Evolutionary conservation across 225 moss, liverwort and hornwort species (phyloP), one percentile per base, ranked within the genome.

Genomic region (Anthoceros angustus): DNA sequence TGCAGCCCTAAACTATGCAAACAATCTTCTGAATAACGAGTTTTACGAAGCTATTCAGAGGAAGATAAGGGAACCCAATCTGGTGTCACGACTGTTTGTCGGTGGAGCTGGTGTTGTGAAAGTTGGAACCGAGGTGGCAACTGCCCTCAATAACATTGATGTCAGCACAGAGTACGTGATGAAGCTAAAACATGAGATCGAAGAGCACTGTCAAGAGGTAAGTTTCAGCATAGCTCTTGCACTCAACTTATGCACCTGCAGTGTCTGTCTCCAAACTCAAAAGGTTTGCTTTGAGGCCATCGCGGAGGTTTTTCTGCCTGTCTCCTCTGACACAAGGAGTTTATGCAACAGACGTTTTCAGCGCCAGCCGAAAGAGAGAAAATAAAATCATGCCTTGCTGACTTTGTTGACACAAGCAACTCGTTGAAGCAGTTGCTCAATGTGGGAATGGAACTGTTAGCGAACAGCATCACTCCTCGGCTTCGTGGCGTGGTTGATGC

Each of bases 101-200:
- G 79, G 71, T 69, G 95, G 88, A 68, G 78, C 79, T 41, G 80
- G 81, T 25, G 78, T 78, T 73, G 71, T 69, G 15, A 95, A 83
- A 77, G 81, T 71, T 21, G 91, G 91, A 64, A 85, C 77, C 45
- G 91, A 98, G 73, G 91, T 88, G 48, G 85, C 91, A 5, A 86
- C 95, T 24, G 86, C 88, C 71, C 83, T 98, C 3, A 98, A 98
- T 70, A 91, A 98, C 66, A 80, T 86, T 42, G 95, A 98, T 73
- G 78, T 91, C 50, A 91, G 95, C 71, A 85, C 86, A 9, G 91
- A 95, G 77, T 95, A 95, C 70, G 86, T 95, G 42, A 75, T 88
- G 61, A 95, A 91, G 77, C 82, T 95, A 18, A 95, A 87, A 71
- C 88, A 91, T 62, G 95, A 95, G 66, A 91, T 95, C 68, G 95